A percentile compares a stretch with the other conserved stretches of the same genome.
These are phyloP conservation scores for Danielia oregonensis DNA, from an alignment of 805 yeast genomes.

Conservation along the genomic window DNA sequence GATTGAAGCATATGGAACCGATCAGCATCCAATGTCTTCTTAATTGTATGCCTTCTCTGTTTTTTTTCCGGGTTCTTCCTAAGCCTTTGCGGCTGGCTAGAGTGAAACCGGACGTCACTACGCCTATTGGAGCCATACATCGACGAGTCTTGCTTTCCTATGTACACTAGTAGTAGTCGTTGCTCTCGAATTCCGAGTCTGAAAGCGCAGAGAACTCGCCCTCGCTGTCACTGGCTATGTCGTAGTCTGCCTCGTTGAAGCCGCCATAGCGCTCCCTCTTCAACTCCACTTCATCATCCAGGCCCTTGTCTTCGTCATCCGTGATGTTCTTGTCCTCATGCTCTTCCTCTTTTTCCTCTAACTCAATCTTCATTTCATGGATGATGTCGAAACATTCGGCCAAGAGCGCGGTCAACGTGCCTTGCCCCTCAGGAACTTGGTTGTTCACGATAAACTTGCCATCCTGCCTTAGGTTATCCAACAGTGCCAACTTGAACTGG, in stretches of 20 bases:
- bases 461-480: slow-evolving; percentile 82
- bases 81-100: too few relatives aligned
- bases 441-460: slow-evolving; percentile 89
- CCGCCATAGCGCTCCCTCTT: slow-evolving; percentile 41
- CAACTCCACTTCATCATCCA: slow-evolving; percentile 44
- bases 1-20: too few relatives aligned
- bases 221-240: slow-evolving; percentile 33
- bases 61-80: too few relatives aligned
- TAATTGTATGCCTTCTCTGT: too few relatives aligned
- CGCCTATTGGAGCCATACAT: too few relatives aligned
- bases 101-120: too few relatives aligned
- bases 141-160: too few relatives aligned
- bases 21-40: too few relatives aligned
- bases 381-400: slow-evolving; percentile 94
- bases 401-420: slow-evolving; percentile 82
- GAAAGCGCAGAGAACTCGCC: slow-evolving; percentile 24
- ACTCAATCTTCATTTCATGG: slow-evolving; percentile 84
- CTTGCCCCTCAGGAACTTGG: slow-evolving; percentile 97
- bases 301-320: slow-evolving; percentile 23
- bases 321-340: slow-evolving; percentile 14
- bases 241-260: slow-evolving; percentile 46
- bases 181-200: slow-evolving; percentile 37
- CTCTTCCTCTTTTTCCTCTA: slow-evolving; percentile 55
- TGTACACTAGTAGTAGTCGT: slow-evolving; percentile 34
- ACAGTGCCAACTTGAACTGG: slow-evolving; percentile 87